A percentile compares a stretch with the other conserved stretches of the same genome.
Conservation (phyloP, 148 eudicot species). For the Talinum fruticosum region DNA sequence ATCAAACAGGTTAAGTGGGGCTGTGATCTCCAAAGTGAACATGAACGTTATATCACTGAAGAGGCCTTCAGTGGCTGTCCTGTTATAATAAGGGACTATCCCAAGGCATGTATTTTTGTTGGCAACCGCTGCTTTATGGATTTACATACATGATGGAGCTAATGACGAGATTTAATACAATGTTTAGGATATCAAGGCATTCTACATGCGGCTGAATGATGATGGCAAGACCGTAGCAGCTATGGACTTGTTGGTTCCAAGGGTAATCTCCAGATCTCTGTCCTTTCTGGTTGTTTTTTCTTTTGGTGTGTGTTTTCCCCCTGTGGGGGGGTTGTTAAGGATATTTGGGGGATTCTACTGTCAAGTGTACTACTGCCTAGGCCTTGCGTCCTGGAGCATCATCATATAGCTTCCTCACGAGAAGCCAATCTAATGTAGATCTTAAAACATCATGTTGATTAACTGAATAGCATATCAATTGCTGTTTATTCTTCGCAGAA, state of each 20-base stretch:
- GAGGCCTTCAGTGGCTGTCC: constrained; percentile 91
- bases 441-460: neutral
- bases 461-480: neutral
- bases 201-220: constrained; percentile 95
- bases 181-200: constrained; percentile 90
- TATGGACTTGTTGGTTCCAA: constrained; percentile 98
- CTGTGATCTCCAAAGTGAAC: constrained; percentile 98
- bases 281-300: neutral
- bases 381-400: neutral
- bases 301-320: neutral
- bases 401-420: neutral
- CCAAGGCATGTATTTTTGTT: constrained; percentile 60
- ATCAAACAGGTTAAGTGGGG: constrained; percentile 87
- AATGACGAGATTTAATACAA: constrained; percentile 10
- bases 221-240: constrained; percentile 99
- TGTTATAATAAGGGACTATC: constrained; percentile 92
- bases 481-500: neutral
- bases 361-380: neutral
- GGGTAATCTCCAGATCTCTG: constrained; percentile 42
- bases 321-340: neutral
- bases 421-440: neutral
- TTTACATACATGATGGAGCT: constrained; percentile 15
- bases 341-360: neutral
- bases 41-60: constrained; percentile 92
- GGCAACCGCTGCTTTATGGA: constrained; percentile 12